Conservation (phyloP, 1,284 basidiomycete genomes). For the Ganoderma sp. region DNA sequence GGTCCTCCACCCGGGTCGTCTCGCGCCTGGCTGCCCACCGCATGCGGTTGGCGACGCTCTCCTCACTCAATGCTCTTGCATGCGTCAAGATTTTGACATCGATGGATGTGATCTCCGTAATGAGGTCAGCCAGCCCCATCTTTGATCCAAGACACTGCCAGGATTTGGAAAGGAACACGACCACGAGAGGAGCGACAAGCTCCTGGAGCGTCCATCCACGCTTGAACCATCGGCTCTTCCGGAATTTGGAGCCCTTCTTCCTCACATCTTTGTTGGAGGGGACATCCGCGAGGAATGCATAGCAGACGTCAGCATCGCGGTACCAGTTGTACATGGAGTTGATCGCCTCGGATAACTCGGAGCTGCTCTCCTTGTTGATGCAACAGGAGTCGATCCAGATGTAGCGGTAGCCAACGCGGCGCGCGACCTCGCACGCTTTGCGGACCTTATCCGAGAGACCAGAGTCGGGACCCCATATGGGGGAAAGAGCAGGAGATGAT, state of each 20-base stretch:
- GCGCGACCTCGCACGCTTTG: no score
- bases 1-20: not conserved
- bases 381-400: no score
- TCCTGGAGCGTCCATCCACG: constrained; percentile 14
- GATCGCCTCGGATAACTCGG: no score
- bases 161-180: constrained; percentile 4
- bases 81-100: not conserved
- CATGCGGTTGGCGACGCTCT: constrained; percentile 4
- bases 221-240: constrained; percentile 2
- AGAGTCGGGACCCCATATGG: no score
- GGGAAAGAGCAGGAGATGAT: no score
- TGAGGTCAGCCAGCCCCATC: not conserved
- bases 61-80: not conserved
- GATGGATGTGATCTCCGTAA: not conserved
- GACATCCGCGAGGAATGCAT: no score
- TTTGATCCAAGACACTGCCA: constrained; percentile 4
- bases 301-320: no score
- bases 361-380: no score
- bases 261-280: no score
- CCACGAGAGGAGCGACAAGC: constrained; percentile 2
- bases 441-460: no score
- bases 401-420: no score
- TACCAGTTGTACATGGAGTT: no score
- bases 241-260: not conserved
- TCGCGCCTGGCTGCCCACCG: not conserved